Evolutionary conservation across 1,284 basidiomycete genomes (phyloP).

Genomic region (Binderoboletus segoi): DNA sequence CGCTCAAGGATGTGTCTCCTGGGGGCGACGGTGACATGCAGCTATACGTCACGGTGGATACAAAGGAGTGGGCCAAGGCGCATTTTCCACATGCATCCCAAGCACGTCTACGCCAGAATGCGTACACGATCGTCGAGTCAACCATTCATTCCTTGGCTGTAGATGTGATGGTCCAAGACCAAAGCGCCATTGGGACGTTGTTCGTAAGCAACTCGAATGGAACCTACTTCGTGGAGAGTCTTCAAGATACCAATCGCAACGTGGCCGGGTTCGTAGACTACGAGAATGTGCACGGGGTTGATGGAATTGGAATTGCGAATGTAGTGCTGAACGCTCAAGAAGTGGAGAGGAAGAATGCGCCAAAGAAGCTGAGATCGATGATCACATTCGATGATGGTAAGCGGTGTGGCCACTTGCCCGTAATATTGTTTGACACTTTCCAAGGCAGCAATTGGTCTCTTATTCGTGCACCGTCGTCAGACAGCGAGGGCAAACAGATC

Average conservation of each 20-base stretch:
- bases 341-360: constrained; percentile 65
- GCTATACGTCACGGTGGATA: constrained; percentile 84
- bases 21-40: constrained; percentile 70
- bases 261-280: constrained; percentile 89
- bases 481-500: constrained; percentile 63
- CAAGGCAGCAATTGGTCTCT: constrained; percentile 76
- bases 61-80: constrained; percentile 79
- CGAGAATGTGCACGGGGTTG: constrained; percentile 89
- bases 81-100: constrained; percentile 86
- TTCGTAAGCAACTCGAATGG: constrained; percentile 96
- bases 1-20: constrained; percentile 65
- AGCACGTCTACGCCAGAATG: constrained; percentile 81
- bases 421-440: not conserved
- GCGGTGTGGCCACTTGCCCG: constrained; percentile 9
- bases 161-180: constrained; percentile 84
- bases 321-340: constrained; percentile 81
- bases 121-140: constrained; percentile 94
- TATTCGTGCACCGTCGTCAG: constrained; percentile 64
- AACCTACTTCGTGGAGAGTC: constrained; percentile 90
- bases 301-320: constrained; percentile 92
- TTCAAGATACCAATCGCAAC: constrained; percentile 91
- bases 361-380: constrained; percentile 71
- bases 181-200: constrained; percentile 79
- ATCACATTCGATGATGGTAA: constrained; percentile 93
- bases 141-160: constrained; percentile 92